A percentile compares a stretch with the other conserved stretches of the same genome.
These are phyloP conservation scores for Kwoniella bestiolae DNA, from an alignment of 768 basidiomycete species.

Conservation along the genomic window DNA sequence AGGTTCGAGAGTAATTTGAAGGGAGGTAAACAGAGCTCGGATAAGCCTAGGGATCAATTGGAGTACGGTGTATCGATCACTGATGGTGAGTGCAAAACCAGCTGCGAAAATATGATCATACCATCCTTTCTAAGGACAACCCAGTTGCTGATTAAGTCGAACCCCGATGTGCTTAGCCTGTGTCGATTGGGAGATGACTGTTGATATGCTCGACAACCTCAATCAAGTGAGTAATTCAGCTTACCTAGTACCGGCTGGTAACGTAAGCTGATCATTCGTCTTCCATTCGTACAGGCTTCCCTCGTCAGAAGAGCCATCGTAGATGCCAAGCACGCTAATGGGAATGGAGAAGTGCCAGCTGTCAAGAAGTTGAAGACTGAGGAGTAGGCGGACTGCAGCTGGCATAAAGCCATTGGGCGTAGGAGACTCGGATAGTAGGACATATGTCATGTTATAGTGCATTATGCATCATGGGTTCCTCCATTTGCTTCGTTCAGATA, in stretches of 20 bases:
- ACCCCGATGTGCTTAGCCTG: conserved; percentile 62
- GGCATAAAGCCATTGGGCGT: not conserved
- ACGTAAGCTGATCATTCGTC: conserved; percentile 1
- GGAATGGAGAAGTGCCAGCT: conserved; percentile 31
- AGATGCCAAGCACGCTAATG: conserved; percentile 30
- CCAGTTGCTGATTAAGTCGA: not conserved
- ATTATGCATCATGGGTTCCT: not conserved
- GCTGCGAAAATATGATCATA: conserved; percentile 11
- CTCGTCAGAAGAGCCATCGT: conserved; percentile 38
- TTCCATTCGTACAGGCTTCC: conserved; percentile 33
- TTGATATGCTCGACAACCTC: conserved; percentile 54
- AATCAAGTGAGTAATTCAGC: conserved; percentile 34
- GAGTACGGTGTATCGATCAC: conserved; percentile 60
- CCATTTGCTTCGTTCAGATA: not conserved
- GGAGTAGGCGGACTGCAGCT: conserved; percentile 2
- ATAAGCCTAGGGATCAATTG: conserved; percentile 44
- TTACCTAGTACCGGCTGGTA: not conserved
- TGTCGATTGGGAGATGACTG: conserved; percentile 80
- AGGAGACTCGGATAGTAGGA: not conserved
- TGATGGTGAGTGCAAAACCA: conserved; percentile 51
- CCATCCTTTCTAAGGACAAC: not conserved
- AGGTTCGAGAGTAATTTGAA: conserved; percentile 92
- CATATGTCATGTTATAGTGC: not conserved
- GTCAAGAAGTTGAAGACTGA: conserved; percentile 37
- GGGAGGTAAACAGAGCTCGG: conserved; percentile 56